Conservation (phyloP, 306 rosid species). For the Amphicarpaea edgeworthii region DNA sequence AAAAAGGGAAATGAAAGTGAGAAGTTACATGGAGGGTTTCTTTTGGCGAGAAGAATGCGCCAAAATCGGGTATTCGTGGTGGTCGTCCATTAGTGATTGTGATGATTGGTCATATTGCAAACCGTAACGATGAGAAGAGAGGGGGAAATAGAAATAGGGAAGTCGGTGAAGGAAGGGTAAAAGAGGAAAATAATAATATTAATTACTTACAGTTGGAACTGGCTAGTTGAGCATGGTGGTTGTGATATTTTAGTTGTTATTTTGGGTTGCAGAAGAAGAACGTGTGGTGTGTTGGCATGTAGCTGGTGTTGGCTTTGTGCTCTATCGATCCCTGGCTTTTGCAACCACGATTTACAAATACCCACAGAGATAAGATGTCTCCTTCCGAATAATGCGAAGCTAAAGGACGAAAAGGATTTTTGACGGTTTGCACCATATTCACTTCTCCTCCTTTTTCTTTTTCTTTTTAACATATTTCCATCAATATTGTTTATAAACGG, state of each 20-base stretch:
- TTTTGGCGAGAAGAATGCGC: constrained; percentile 46
- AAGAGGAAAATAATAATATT: background rate
- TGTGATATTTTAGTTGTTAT: background rate
- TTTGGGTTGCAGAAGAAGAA: constrained; percentile 25
- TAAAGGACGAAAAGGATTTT: constrained; percentile 58
- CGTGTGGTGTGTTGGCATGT: constrained; percentile 30
- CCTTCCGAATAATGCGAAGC: constrained; percentile 53
- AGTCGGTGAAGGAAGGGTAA: background rate
- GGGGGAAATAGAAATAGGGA: background rate
- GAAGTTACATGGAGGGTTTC: constrained; percentile 62
- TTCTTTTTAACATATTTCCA: too few species aligned
- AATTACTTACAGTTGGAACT: constrained; percentile 4
- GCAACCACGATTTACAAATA: constrained; percentile 1
- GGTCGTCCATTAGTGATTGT: constrained; percentile 55
- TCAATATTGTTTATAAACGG: too few species aligned
- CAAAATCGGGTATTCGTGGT: constrained; percentile 55
- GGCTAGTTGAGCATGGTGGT: constrained; percentile 13
- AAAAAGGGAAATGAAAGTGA: background rate
- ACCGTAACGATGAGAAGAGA: background rate
- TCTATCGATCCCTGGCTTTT: constrained; percentile 34
- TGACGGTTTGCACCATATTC: constrained; percentile 37
- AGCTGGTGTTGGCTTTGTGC: constrained; percentile 4
- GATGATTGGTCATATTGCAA: constrained; percentile 48
- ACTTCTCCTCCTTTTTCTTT: background rate
- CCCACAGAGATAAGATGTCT: constrained; percentile 51